These are phyloP conservation scores for Hypoxylon sp. DNA, from an alignment of 2,329 filamentous ascomycete genomes.

Conservation along the genomic window DNA sequence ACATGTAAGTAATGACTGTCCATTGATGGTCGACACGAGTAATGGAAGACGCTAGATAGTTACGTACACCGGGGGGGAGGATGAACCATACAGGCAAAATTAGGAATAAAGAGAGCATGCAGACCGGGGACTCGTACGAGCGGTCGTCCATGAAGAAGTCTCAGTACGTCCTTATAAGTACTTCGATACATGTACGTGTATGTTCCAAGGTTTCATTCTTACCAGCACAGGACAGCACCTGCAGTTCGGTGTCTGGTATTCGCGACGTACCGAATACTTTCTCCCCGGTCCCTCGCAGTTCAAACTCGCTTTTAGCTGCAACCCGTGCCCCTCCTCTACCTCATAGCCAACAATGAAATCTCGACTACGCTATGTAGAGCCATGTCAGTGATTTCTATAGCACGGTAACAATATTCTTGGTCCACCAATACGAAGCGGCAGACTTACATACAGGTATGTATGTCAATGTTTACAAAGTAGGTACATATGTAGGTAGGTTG, in stretches of 20 bases:
- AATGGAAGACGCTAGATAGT: slow-evolving; percentile 19
- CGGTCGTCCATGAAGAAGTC: slow-evolving; percentile 21
- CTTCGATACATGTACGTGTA: slow-evolving; percentile 2
- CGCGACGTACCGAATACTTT: slow-evolving; percentile 33
- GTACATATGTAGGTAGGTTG: neutral
- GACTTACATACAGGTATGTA: neutral
- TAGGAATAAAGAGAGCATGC: slow-evolving; percentile 26
- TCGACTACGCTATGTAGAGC: neutral
- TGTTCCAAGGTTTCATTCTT: slow-evolving; percentile 12
- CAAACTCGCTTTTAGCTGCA: slow-evolving; percentile 18
- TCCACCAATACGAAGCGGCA: slow-evolving; percentile 9
- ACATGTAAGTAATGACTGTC: slow-evolving; percentile 22
- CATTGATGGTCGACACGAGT: slow-evolving; percentile 34
- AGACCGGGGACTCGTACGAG: slow-evolving; percentile 29
- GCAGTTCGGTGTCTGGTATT: slow-evolving; percentile 33
- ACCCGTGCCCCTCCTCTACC: slow-evolving; percentile 26
- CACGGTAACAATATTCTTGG: slow-evolving; percentile 4
- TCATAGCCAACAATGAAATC: slow-evolving; percentile 16
- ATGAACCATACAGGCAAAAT: slow-evolving; percentile 40
- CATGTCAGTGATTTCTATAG: slow-evolving; percentile 12
- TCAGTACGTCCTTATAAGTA: slow-evolving; percentile 10
- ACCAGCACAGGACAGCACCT: slow-evolving; percentile 18
- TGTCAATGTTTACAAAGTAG: slow-evolving; percentile 2
- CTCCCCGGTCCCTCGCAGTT: slow-evolving; percentile 16
- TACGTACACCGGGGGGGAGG: slow-evolving; percentile 9